Base-by-base conservation (phyloP, 179 eudicot species). In the Camellia oleifera region DNA sequence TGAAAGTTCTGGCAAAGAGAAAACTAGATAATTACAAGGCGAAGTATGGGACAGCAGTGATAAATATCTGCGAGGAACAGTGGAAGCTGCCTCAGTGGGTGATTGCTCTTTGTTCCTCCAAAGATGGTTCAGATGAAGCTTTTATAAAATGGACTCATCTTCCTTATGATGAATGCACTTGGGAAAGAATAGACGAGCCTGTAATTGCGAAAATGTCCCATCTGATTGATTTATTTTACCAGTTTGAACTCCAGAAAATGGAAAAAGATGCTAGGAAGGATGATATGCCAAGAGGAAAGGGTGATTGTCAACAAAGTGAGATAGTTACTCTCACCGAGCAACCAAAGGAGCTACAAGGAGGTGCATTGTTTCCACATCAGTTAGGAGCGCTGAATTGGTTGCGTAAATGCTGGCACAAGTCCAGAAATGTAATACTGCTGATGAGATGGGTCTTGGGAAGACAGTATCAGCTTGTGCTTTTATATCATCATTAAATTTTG, bases 381-480 rank as follows among this genome's bases (percentile, higher is more conserved):
- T 89, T 92, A 44, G 98, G 92, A 89, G 99, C 99, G 74, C 79
- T 97, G 87, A 97, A 97, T 86, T 97, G 99, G 99, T 80, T 97
- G 80, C 97, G 98, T 5, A 92, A 91, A 86, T 94, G 99, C 86
- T 97, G 99, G 99, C 87, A 86, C 75, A 93, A 89, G 75, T 89
- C 94, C 54, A 94, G 88, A 86, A 97, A 94, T 82, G 98, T 97
- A 23, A 97, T 97, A 78, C 94, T 74, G 99, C 99, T 70, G 99
- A 97, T 77, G 99, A 97, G 87, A 96, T 96, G 99, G 99, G 99
- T 80, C 99, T 96, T 17, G 99, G 99, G 12, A 96, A 96, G 89
- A 97, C 99, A 20, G 88, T 94, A 2, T 97, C 99, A 57, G 98
- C 98, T 52, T 84, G 86, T 84, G 99, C 99, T 75, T 97, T 97